Base-by-base conservation (phyloP, 805 yeast species). In the Yarrowia alimentaria region DNA sequence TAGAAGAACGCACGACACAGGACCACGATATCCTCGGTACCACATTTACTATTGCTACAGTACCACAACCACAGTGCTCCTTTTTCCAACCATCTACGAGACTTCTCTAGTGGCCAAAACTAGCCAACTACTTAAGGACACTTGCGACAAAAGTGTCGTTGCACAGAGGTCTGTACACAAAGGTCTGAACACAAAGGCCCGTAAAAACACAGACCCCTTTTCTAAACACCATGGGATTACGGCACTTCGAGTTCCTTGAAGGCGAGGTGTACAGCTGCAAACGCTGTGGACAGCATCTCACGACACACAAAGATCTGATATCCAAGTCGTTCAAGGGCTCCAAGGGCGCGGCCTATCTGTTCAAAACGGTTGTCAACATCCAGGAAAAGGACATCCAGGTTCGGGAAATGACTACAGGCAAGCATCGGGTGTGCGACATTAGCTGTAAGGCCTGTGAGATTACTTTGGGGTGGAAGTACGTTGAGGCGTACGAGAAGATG, bases 381-480 rank as follows among this genome's bases (percentile, higher is more conserved):
- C 60, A 64, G 9, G 67, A 64, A 26, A 69, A 70, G 0, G 59
- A 60, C 8, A 55, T 61, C 2, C 75, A 68, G 53, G 66, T 64
- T n/a, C 65, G 77, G 30, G 61, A 68, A 26, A 81, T 82, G 87
- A 67, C 74, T 18, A 80, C 86, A 0, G 88, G 87, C 1, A 61
- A 61, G 17, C 81, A 79, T 57, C 59, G 68, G 0, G 83, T 82
- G 3, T 73, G 79, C 53, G 82, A 79, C 57, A 71, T 80, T 22
- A 59, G 59, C 29, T 82, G 88, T 58, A 75, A 71, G 40, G 76
- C 75, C 55, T 82, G 88, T 59, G 65, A 66, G 35, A 62, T 64
- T 5, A 64, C 73, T 40, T 65, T 82, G 14, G 88, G 87, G 2
- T 82, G 88, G 88, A 75, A 73, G 54, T 82, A 82, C 59, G 59